Conservation (phyloP, 2,329 filamentous ascomycete genomes). For the Scytalidium lignicola region DNA sequence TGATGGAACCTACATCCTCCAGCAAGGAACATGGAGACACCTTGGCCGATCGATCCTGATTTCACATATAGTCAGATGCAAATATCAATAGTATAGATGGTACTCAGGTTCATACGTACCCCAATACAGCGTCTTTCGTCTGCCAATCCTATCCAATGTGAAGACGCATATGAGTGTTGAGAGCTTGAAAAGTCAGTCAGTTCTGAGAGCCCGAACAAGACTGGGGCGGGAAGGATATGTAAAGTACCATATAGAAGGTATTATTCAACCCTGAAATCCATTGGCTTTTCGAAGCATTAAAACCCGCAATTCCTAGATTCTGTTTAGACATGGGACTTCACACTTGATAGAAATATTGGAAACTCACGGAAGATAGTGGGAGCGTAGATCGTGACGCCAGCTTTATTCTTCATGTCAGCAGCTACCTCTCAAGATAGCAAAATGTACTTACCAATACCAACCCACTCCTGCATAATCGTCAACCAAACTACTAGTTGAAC, state of each 20-base stretch:
- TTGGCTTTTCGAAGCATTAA: slow-evolving; percentile 52
- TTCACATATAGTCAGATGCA: too few species aligned
- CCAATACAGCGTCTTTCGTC: slow-evolving; percentile 66
- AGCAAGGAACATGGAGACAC: slow-evolving; percentile 62
- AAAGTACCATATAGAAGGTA: slow-evolving; percentile 49
- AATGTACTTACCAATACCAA: slow-evolving; percentile 44
- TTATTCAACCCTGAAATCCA: slow-evolving; percentile 59
- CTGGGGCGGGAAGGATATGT: too few species aligned
- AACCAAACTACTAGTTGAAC: slow-evolving; percentile 68
- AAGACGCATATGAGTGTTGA: slow-evolving; percentile 65
- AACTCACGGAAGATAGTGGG: slow-evolving; percentile 47
- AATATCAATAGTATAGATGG: too few species aligned
- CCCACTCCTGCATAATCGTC: slow-evolving; percentile 67
- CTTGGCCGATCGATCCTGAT: slow-evolving; percentile 47
- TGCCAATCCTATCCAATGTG: slow-evolving; percentile 63
- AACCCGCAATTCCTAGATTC: slow-evolving; percentile 49
- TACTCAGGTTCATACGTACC: slow-evolving; percentile 29
- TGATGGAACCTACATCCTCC: slow-evolving; percentile 38
- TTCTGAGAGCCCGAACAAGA: background rate
- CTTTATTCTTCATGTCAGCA: slow-evolving; percentile 19
- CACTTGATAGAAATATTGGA: slow-evolving; percentile 29
- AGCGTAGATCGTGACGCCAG: slow-evolving; percentile 56
- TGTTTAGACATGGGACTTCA: background rate
- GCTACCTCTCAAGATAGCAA: too few species aligned
- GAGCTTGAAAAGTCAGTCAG: slow-evolving; percentile 36